These are phyloP conservation scores for Aplosporella prunicola DNA, from an alignment of 2,329 filamentous ascomycete genomes.

Conservation along the genomic window DNA sequence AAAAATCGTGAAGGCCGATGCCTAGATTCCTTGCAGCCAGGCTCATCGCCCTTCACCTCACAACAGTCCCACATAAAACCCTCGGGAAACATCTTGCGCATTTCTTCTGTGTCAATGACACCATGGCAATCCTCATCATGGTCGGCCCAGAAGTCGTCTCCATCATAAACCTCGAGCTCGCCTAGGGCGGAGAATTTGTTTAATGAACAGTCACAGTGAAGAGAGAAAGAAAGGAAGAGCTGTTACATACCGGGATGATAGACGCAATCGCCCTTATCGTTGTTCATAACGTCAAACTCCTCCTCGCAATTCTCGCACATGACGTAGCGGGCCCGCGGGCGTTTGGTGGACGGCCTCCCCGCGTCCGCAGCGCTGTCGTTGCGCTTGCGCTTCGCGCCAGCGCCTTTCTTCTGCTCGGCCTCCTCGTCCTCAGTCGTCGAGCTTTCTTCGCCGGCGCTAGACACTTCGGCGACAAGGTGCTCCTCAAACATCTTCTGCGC, in stretches of 20 bases:
- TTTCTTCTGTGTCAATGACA: constrained; percentile 2
- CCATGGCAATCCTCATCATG: neutral
- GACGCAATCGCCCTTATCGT: constrained; percentile 5
- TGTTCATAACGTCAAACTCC: constrained; percentile 6
- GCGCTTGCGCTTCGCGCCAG: neutral
- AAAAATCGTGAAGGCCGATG: too few species aligned
- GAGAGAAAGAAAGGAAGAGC: constrained; percentile 1
- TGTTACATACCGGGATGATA: constrained; percentile 7
- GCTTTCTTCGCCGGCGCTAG: too few species aligned
- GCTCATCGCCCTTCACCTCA: constrained; percentile 1
- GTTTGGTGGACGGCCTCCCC: constrained; percentile 3
- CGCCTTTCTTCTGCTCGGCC: constrained; percentile 9
- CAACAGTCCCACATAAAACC: constrained; percentile 8
- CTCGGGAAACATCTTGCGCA: neutral
- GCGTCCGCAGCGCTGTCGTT: neutral
- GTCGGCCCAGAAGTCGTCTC: constrained; percentile 5
- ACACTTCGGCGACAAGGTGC: too few species aligned
- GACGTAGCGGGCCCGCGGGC: constrained; percentile 2
- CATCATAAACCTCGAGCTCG: constrained; percentile 1
- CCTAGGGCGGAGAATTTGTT: constrained; percentile 1
- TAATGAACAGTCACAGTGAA: neutral
- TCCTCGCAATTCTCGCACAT: constrained; percentile 4
- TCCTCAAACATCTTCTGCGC: too few species aligned
- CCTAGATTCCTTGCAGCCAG: too few species aligned
- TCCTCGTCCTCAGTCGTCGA: constrained; percentile 6